Percentiles rank a stretch among this genome's conserved stretches.
Evolutionary conservation across 192 early-diverging fungal species (phyloP).

Genomic region (Backusella sp.): DNA sequence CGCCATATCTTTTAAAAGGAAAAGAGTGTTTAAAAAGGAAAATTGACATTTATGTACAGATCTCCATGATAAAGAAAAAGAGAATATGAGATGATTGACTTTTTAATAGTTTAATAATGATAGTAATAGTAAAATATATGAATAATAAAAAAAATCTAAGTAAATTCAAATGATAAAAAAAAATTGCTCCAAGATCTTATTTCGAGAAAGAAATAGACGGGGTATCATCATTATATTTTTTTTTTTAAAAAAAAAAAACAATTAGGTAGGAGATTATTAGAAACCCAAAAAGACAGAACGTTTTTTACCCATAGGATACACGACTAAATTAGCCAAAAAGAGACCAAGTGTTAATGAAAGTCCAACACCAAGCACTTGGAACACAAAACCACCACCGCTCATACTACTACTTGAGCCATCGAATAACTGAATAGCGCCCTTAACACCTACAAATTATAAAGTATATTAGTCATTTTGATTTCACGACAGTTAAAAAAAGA

Average conservation of each 20-base stretch:
- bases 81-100: background rate
- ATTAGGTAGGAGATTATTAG: constrained; percentile 19
- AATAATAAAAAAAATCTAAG: background rate
- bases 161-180: background rate
- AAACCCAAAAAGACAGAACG: constrained; percentile 49
- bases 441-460: constrained; percentile 19
- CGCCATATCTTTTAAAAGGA: background rate
- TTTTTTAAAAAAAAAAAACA: background rate
- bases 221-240: background rate
- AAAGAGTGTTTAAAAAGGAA: background rate
- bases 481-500: background rate
- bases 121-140: background rate
- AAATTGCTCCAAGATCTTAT: background rate
- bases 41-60: background rate
- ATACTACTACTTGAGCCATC: constrained; percentile 30
- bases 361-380: constrained; percentile 54
- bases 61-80: background rate
- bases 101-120: background rate
- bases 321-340: constrained; percentile 64
- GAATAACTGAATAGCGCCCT: constrained; percentile 30
- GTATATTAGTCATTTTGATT: background rate
- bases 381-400: constrained; percentile 29
- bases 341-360: constrained; percentile 68
- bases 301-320: constrained; percentile 51
- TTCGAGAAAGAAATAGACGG: background rate